phyloP scores from a whole-genome alignment of 805 yeast species.

The Metschnikowia baotianmanensis region DNA sequence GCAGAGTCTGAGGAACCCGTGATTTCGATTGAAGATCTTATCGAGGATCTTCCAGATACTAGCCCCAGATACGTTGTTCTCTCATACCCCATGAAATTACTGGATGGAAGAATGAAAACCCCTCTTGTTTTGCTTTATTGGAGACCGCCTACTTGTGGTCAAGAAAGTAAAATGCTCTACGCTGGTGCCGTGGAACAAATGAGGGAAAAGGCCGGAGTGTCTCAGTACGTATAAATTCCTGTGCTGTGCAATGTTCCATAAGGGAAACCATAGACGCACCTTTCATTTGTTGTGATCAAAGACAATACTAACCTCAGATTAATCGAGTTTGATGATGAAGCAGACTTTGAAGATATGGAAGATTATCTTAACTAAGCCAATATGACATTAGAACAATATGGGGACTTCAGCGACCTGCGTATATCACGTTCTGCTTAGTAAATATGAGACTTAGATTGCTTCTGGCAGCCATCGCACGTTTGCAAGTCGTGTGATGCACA shows the following conservation, averaged over 20 bases:
- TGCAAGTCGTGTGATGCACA: conserved; percentile 9
- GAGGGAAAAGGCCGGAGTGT: conserved; percentile 76
- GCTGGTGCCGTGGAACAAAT: conserved; percentile 87
- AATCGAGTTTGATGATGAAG: conserved; percentile 63
- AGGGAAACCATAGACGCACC: neutral
- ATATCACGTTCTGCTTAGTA: conserved; percentile 2
- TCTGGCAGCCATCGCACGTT: conserved; percentile 6
- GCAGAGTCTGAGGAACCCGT: conserved; percentile 48
- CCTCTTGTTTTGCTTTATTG: conserved; percentile 85
- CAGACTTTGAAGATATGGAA: conserved; percentile 63
- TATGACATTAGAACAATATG: neutral
- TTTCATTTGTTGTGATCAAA: no score
- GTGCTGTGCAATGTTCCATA: no score
- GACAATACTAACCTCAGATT: conserved; percentile 41
- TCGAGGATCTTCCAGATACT: conserved; percentile 79
- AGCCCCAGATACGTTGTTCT: conserved; percentile 72
- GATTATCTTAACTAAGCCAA: conserved; percentile 21
- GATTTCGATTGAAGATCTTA: conserved; percentile 55
- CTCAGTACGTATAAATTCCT: conserved; percentile 46
- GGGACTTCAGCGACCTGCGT: neutral
- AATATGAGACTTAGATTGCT: conserved; percentile 2
- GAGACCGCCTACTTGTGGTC: conserved; percentile 84
- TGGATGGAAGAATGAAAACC: conserved; percentile 69
- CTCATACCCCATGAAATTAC: conserved; percentile 67
- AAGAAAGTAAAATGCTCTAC: conserved; percentile 78